phyloP scores from a whole-genome alignment of 1,284 basidiomycete genomes.

The Agaricales sp. region DNA sequence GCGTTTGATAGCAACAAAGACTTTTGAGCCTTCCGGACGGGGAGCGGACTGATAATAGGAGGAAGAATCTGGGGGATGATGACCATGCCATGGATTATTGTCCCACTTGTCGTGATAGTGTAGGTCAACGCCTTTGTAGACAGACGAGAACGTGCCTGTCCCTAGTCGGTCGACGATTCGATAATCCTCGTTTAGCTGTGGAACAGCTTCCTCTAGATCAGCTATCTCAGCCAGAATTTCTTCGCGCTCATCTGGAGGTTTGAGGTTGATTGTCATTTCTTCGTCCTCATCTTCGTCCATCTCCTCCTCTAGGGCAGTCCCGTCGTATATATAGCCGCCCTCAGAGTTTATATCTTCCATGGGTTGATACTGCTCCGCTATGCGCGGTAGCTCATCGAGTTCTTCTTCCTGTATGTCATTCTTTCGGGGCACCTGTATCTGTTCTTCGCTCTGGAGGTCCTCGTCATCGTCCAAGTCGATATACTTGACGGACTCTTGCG shows the following conservation, averaged over 20 bases:
- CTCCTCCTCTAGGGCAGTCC: conserved; percentile 36
- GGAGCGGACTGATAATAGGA: conserved; percentile 47
- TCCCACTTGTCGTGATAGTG: conserved; percentile 69
- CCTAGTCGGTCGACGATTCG: conserved; percentile 85
- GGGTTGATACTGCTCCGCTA: conserved; percentile 16
- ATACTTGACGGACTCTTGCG: background rate
- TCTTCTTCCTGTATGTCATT: conserved; percentile 9
- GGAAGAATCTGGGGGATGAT: conserved; percentile 47
- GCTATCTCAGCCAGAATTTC: conserved; percentile 74
- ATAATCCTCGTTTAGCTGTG: conserved; percentile 61
- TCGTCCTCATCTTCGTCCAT: conserved; percentile 39
- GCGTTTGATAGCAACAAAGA: conserved; percentile 91
- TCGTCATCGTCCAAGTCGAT: background rate
- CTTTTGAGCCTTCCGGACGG: conserved; percentile 32
- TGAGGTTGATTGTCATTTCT: conserved; percentile 42
- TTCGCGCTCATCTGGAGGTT: conserved; percentile 56
- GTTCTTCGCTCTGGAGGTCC: background rate
- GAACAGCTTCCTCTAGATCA: conserved; percentile 51
- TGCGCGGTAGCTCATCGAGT: conserved; percentile 22
- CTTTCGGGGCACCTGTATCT: background rate
- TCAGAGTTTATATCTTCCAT: conserved; percentile 14
- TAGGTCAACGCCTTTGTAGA: conserved; percentile 92
- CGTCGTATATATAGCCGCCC: conserved; percentile 28
- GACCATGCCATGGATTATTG: conserved; percentile 73
- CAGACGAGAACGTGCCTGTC: conserved; percentile 96